Conservation (phyloP, 257 asterid species). For the Solanum virginianum region DNA sequence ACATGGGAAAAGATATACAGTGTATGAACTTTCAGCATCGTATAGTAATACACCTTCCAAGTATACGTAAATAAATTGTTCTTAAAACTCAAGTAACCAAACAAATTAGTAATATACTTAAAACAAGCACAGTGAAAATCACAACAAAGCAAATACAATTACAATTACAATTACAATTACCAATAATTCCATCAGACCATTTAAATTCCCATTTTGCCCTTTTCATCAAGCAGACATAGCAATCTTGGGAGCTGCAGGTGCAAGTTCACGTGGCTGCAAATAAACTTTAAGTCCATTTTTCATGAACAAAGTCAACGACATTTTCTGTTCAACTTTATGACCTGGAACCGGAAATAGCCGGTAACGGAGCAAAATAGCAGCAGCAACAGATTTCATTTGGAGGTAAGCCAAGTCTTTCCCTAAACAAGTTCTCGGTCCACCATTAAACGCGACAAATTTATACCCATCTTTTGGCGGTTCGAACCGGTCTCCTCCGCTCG, state of each 20-base stretch:
- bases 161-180: background rate
- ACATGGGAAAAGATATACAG: background rate
- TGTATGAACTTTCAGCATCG: background rate
- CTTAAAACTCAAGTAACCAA: background rate
- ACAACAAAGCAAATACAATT: background rate
- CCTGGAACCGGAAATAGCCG: conserved; percentile 50
- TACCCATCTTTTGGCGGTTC: conserved; percentile 58
- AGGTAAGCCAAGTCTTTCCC: conserved; percentile 85
- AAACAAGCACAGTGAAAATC: background rate
- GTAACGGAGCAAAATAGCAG: conserved; percentile 72
- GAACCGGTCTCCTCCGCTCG: conserved; percentile 41
- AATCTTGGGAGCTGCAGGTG: conserved; percentile 5
- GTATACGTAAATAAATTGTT: background rate
- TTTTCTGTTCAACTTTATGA: conserved; percentile 79
- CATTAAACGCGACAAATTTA: conserved; percentile 63
- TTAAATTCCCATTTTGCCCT: background rate
- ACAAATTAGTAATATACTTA: background rate
- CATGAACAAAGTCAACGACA: conserved; percentile 74
- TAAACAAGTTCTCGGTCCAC: conserved; percentile 76
- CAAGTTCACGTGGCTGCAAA: conserved; percentile 39
- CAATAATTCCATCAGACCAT: background rate
- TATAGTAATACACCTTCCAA: background rate
- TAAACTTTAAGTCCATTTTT: conserved; percentile 53
- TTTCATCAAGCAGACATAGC: conserved; percentile 21
- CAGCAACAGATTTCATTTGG: conserved; percentile 81